Conservation (phyloP, 75 land plant genomes). For the Gnetum montanum region DNA sequence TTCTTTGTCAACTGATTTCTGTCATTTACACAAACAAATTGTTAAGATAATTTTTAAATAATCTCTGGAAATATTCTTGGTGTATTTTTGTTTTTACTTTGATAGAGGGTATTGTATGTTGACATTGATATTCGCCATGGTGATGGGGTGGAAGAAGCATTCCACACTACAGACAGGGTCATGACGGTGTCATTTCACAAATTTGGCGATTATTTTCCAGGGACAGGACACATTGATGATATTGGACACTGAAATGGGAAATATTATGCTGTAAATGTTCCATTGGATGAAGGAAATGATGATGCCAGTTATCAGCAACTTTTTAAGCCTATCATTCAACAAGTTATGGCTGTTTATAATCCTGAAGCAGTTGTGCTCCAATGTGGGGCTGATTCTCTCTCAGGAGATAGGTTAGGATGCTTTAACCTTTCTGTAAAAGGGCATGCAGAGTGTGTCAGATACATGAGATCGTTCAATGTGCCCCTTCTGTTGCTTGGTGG, state of each 20-base stretch:
- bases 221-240: slow-evolving; percentile 63
- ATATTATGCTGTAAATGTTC: slow-evolving; percentile 70
- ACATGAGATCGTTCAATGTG: slow-evolving; percentile 72
- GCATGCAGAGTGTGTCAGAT: slow-evolving; percentile 75
- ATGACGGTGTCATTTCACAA: slow-evolving; percentile 88
- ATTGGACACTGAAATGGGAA: slow-evolving; percentile 54
- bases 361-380: slow-evolving; percentile 79
- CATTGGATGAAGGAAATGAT: slow-evolving; percentile 69
- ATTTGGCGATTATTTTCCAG: slow-evolving; percentile 82
- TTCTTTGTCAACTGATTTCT: too few relatives aligned
- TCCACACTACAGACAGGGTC: slow-evolving; percentile 68
- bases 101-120: slow-evolving; percentile 73
- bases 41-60: too few relatives aligned
- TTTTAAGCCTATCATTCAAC: slow-evolving; percentile 58
- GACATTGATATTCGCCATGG: slow-evolving; percentile 90
- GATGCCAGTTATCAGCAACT: slow-evolving; percentile 58
- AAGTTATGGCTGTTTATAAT: slow-evolving; percentile 69
- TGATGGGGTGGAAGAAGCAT: slow-evolving; percentile 86
- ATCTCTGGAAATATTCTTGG: too few relatives aligned
- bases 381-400: slow-evolving; percentile 79
- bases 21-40: too few relatives aligned
- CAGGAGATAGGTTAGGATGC: slow-evolving; percentile 79
- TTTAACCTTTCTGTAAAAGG: slow-evolving; percentile 80
- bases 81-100: not conserved
- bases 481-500: slow-evolving; percentile 69